Evolutionary conservation across 768 basidiomycete species (phyloP).

Genomic region (Fistulinella prunicolor): DNA sequence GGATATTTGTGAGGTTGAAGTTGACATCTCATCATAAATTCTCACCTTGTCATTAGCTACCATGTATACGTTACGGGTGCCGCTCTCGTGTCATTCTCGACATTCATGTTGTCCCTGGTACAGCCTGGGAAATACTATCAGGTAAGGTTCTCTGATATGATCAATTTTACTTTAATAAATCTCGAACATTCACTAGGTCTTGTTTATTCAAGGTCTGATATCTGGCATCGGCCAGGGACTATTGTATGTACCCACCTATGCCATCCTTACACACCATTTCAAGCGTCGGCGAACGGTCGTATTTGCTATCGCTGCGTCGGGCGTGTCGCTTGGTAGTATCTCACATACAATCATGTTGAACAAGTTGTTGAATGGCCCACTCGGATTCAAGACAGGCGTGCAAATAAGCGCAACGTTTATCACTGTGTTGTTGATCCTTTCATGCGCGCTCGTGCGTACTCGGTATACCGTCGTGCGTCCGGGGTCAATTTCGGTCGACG

Average conservation of each 20-base stretch:
- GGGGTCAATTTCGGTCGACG: background rate
- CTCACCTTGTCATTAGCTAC: conserved; percentile 2
- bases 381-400: conserved; percentile 44
- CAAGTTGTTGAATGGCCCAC: conserved; percentile 34
- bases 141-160: conserved; percentile 13
- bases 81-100: conserved; percentile 24
- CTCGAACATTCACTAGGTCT: conserved; percentile 24
- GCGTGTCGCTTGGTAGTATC: conserved; percentile 52
- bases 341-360: conserved; percentile 66
- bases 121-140: conserved; percentile 36
- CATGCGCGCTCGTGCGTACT: conserved; percentile 37
- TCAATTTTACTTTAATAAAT: background rate
- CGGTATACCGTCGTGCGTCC: conserved; percentile 18
- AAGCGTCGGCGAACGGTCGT: conserved; percentile 37
- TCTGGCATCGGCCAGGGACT: conserved; percentile 43
- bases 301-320: conserved; percentile 45
- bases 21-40: too few species aligned
- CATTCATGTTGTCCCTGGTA: conserved; percentile 40
- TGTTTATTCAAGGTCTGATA: conserved; percentile 46
- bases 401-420: conserved; percentile 41
- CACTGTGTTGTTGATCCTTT: conserved; percentile 35
- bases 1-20: too few species aligned
- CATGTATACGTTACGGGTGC: conserved; percentile 24
- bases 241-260: conserved; percentile 43
- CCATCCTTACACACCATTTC: conserved; percentile 46